Evolutionary conservation across 768 basidiomycete genomes (phyloP), one percentile per base, ranked within the genome.

Genomic region (Suillus fuscotomentosus): DNA sequence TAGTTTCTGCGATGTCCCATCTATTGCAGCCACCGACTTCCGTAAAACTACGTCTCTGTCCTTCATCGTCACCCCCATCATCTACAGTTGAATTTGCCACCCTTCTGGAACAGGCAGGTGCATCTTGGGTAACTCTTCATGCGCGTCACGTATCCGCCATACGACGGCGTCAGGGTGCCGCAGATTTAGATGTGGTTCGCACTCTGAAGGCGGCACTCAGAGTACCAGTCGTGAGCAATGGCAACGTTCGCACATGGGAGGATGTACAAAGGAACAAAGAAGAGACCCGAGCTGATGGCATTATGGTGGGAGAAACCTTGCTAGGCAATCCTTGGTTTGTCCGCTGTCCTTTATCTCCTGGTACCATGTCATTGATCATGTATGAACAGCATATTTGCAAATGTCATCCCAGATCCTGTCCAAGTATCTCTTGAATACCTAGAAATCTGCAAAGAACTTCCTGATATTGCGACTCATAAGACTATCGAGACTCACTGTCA

Each of bases 291-390:
- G 89, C 90, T 51, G 86, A 90, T 68, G 92, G 92, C 10, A 72
- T 89, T 62, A 94, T 94, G 92, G 89, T 92, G 1, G 92, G 89
- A 10, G 91, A 93, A 71, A 84, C 85, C n/a, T 75, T 93, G 41
- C 78, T 92, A 5, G 85, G 83, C 20, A 92, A 94, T 75, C 90
- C 91, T 39, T 87, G 85, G 91, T 92, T 65, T 42, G 81, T 73
- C 31, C 47, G 53, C 13, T 60, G 62, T 36, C 14, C 7, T 42
- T 42, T 14, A 36, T 31, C 15, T 8, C 31, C 0, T 45, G n/a
- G 39, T 22, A 31, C 17, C 41, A 14, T 36, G n/a, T n/a, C 36
- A 9, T 17, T 66, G 51, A 65, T 43, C 43, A 13, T 47, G 3
- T 27, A 65, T 27, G 27, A 62, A 36, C 68, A 92, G 90, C 68